A percentile compares a stretch with the other conserved stretches of the same genome.
These are phyloP conservation scores for Elsinoe arachidis DNA, from an alignment of 2,329 filamentous ascomycete species.

Conservation along the genomic window DNA sequence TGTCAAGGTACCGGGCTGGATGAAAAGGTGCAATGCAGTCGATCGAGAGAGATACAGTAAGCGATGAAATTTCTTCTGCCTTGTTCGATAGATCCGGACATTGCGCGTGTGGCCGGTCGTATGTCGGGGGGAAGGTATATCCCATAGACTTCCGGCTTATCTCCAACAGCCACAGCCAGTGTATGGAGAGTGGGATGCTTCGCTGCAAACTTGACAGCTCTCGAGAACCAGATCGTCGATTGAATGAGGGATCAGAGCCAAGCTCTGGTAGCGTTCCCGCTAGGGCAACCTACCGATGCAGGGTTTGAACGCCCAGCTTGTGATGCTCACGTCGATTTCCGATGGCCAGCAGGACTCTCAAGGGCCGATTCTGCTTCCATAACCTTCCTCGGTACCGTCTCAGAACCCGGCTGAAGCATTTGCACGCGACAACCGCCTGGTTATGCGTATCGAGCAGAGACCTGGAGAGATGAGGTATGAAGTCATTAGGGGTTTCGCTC, in stretches of 20 bases:
- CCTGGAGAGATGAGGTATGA: not conserved
- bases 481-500: not conserved
- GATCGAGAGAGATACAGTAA: not conserved
- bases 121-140: not conserved
- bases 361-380: not conserved
- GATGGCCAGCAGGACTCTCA: not conserved
- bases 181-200: not conserved
- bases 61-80: not conserved
- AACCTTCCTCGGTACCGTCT: slow-evolving; percentile 1
- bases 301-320: not conserved
- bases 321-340: slow-evolving; percentile 1
- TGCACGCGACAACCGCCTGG: not conserved
- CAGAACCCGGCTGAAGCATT: not conserved
- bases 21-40: not conserved
- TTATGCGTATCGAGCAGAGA: not conserved
- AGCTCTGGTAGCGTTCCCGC: not conserved
- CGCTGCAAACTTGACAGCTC: not conserved
- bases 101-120: not conserved
- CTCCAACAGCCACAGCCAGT: not conserved
- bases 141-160: not conserved
- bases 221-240: slow-evolving; percentile 4
- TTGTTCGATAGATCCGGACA: not conserved
- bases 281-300: slow-evolving; percentile 2
- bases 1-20: not conserved
- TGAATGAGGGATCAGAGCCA: not conserved